Base-by-base conservation (phyloP, 441 rosid species). In the Populus trichocarpa region DNA sequence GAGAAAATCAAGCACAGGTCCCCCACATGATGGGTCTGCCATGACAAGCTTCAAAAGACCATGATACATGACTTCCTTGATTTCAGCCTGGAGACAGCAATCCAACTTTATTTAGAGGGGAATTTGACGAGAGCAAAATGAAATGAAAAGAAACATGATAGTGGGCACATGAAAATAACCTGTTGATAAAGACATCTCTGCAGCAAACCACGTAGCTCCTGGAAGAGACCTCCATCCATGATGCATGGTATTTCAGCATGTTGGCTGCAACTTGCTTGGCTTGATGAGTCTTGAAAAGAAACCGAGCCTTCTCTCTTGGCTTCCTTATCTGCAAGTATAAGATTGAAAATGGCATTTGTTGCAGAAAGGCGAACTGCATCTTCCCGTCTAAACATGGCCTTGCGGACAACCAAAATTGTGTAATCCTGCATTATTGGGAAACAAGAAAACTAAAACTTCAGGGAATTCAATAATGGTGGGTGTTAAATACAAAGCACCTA, bases 211-310 rank as follows among this genome's bases (percentile, higher is more conserved):
- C 89, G 86, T 83, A 92, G 80, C 81, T 91, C 93, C 59, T 82
- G 91, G 70, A 90, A 92, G 79, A 94, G 93, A 85, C 78, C 81
- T 73, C 85, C 89, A 26, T 83, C 84, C 57, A 70, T 72, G 74
- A 78, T 75, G 75, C 83, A 64, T 75, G 85, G 85, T 59, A 83
- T 82, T 79, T 87, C 90, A 79, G 87, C 87, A 75, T 91, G 92
- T 87, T 92, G 98, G 85, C 97, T 94, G 88, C 90, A 76, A 79
- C 97, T 90, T 78, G 97, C 93, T 87, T 92, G 96, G 87, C 94
- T 94, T 80, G 93, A 89, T 42, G 98, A 90, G 82, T 94, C 97
- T 87, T 89, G 92, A 77, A 86, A 80, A 78, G 88, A 82, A 82
- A 90, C 79, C 64, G 77, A 80, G 77, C 85, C 80, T 72, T 84